Conservation (phyloP, 2,329 filamentous ascomycete species). For the Metarhizium album region DNA sequence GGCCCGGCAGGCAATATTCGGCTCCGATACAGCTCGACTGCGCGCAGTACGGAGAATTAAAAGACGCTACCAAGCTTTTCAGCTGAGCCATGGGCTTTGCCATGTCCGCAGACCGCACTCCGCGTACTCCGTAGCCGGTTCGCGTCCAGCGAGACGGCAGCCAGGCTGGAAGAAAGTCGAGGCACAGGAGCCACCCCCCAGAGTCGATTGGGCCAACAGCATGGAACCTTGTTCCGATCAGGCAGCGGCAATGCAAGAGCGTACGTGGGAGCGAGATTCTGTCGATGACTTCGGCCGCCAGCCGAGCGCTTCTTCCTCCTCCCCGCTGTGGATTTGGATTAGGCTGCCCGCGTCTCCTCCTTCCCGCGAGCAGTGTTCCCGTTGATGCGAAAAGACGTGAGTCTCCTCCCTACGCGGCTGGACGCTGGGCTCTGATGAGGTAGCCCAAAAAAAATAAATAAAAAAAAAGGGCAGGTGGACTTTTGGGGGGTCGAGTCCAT, state of each 20-base stretch:
- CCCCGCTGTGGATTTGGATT: not conserved
- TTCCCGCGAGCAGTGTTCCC: not conserved
- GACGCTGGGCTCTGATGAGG: not conserved
- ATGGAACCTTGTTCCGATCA: not conserved
- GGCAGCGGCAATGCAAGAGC: not conserved
- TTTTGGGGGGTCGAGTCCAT: not conserved
- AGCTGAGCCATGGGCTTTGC: not conserved
- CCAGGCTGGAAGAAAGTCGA: not conserved
- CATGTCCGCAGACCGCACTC: too few species aligned
- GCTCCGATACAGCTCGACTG: not conserved
- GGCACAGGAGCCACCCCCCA: not conserved
- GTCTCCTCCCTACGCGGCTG: not conserved
- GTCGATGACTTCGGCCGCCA: not conserved
- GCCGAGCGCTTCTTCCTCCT: not conserved
- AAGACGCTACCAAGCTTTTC: not conserved
- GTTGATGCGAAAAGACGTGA: not conserved
- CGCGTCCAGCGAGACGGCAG: not conserved
- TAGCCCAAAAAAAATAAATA: too few species aligned
- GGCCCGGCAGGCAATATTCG: constrained; percentile 5
- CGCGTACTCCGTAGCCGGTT: not conserved
- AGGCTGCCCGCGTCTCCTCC: too few species aligned
- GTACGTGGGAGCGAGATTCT: too few species aligned
- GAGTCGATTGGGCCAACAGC: not conserved
- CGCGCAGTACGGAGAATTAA: too few species aligned
- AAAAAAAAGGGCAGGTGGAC: not conserved